These are phyloP conservation scores for Trypanosoma vivax DNA, from an alignment of 208 protist genomes.

Conservation along the genomic window DNA sequence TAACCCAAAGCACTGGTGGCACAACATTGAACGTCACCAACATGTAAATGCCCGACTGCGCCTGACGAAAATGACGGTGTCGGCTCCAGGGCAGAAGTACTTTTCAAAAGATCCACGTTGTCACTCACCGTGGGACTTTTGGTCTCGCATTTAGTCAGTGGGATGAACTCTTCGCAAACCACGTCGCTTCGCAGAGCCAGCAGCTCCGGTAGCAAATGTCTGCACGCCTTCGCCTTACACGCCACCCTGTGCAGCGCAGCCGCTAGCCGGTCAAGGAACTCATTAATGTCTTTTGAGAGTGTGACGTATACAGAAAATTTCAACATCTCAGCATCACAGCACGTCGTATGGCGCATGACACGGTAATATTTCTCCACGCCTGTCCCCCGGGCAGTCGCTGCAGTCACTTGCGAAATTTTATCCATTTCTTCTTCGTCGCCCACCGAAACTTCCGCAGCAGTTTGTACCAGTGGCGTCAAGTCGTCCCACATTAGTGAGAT, in stretches of 20 bases:
- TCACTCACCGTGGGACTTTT: neutral
- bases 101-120: neutral
- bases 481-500: slow-evolving; percentile 18
- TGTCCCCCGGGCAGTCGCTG: too few species aligned
- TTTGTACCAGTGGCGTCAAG: slow-evolving; percentile 14
- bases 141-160: slow-evolving; percentile 1
- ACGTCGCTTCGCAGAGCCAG: slow-evolving; percentile 39
- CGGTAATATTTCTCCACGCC: slow-evolving; percentile 5
- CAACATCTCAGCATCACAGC: slow-evolving; percentile 62
- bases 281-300: slow-evolving; percentile 36
- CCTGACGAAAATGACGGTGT: too few species aligned
- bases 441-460: slow-evolving; percentile 9
- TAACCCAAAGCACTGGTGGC: slow-evolving; percentile 1
- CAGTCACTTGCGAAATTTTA: neutral
- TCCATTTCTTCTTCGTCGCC: slow-evolving; percentile 6
- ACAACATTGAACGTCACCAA: neutral
- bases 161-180: slow-evolving; percentile 73
- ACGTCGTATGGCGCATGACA: slow-evolving; percentile 54
- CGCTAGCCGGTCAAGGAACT: slow-evolving; percentile 43
- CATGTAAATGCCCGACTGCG: neutral
- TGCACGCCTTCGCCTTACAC: slow-evolving; percentile 25
- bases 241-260: slow-evolving; percentile 37
- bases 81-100: neutral
- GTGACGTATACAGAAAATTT: slow-evolving; percentile 44
- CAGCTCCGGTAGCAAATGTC: slow-evolving; percentile 29